Percentiles rank a stretch among this genome's conserved stretches.
phyloP scores from a whole-genome alignment of 768 basidiomycete genomes.

The Cystobasidiopsis lactophilus region DNA sequence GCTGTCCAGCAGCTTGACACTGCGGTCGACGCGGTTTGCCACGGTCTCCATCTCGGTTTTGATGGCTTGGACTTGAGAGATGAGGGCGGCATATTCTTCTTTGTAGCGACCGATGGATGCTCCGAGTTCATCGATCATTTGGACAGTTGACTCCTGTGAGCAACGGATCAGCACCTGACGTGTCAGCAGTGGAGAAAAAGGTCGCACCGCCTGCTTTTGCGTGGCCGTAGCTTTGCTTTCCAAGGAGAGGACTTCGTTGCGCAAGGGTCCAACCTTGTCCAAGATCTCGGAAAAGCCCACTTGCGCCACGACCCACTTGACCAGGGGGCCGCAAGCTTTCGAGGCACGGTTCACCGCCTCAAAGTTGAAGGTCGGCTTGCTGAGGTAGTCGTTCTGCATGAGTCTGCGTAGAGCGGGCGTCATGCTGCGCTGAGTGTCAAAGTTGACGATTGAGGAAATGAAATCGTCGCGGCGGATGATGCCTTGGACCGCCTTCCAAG shows the following conservation, averaged over 20 bases:
- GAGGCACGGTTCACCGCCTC: constrained; percentile 86
- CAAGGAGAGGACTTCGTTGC: constrained; percentile 80
- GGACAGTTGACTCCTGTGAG: constrained; percentile 34
- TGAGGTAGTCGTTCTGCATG: constrained; percentile 84
- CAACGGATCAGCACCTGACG: too few relatives aligned
- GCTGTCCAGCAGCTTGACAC: constrained; percentile 81
- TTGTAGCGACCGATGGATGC: constrained; percentile 82
- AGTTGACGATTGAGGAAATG: constrained; percentile 82
- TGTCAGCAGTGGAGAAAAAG: constrained; percentile 29
- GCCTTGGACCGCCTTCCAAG: constrained; percentile 84
- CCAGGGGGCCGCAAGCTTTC: constrained; percentile 89
- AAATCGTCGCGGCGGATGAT: constrained; percentile 94
- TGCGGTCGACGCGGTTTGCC: constrained; percentile 86
- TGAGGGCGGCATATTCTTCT: constrained; percentile 86
- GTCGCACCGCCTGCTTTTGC: constrained; percentile 51
- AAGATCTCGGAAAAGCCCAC: constrained; percentile 91
- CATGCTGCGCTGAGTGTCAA: constrained; percentile 79
- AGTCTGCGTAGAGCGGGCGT: constrained; percentile 64
- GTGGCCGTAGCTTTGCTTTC: constrained; percentile 86
- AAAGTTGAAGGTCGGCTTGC: constrained; percentile 74
- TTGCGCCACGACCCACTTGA: constrained; percentile 95
- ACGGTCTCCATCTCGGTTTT: constrained; percentile 95
- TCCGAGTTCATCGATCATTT: constrained; percentile 81
- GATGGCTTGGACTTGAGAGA: constrained; percentile 91
- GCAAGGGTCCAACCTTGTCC: constrained; percentile 85